These are phyloP conservation scores for Porogramme epimiltina DNA, from an alignment of 1,284 basidiomycete species.

Conservation along the genomic window DNA sequence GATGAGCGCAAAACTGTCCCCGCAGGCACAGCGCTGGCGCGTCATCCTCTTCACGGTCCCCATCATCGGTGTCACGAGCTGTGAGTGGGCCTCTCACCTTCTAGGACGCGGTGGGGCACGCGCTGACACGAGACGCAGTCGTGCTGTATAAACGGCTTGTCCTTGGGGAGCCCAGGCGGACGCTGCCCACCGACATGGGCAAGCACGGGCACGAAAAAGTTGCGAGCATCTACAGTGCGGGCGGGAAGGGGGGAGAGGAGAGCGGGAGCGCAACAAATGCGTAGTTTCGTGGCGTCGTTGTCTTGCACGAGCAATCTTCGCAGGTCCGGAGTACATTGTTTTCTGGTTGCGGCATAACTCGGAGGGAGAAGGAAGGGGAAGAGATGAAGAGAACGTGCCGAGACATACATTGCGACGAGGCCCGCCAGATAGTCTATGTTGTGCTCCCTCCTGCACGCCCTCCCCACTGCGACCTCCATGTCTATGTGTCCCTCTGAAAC, in stretches of 20 bases:
- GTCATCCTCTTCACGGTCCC: constrained; percentile 63
- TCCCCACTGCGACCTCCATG: neutral
- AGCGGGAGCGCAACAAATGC: neutral
- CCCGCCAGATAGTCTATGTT: constrained; percentile 14
- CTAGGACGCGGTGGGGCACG: neutral
- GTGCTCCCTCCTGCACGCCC: neutral
- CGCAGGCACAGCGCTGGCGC: constrained; percentile 55
- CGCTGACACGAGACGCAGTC: constrained; percentile 38
- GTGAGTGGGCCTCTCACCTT: constrained; percentile 29
- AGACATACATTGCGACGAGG: constrained; percentile 20
- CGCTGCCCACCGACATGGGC: constrained; percentile 17
- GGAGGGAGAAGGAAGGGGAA: neutral
- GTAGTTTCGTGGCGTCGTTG: neutral
- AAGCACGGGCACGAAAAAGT: constrained; percentile 25
- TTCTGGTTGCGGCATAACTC: too few relatives aligned
- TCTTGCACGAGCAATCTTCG: too few relatives aligned
- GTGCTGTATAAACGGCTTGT: constrained; percentile 68
- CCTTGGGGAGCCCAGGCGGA: constrained; percentile 58
- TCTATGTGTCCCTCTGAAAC: neutral
- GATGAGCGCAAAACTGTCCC: constrained; percentile 31
- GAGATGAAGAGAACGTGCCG: constrained; percentile 1
- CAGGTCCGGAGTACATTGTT: too few relatives aligned
- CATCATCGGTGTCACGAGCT: constrained; percentile 61
- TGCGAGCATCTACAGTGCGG: constrained; percentile 5
- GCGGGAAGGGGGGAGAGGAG: neutral